Base-by-base conservation (phyloP, 495 filamentous ascomycete genomes). In the Daldinia vernicosa region DNA sequence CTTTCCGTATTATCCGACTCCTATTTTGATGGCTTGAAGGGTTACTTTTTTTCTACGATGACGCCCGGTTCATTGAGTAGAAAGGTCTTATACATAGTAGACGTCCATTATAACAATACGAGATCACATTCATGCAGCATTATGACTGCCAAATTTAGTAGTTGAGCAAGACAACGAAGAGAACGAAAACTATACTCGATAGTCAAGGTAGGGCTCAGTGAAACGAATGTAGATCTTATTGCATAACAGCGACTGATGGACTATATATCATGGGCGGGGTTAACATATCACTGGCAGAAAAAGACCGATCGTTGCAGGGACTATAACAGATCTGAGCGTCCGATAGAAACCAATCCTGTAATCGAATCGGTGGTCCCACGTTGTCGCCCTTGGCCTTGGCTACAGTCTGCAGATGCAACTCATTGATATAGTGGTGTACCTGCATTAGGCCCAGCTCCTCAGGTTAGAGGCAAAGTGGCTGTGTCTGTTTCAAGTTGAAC, bases 401-500 rank as follows among this genome's bases (percentile, higher is more conserved):
- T 47, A 33, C 56, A 66, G 35, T 60, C 27, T 55, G 62, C 62
- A 70, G 47, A 66, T 66, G 57, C 66, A 47, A 74, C 66, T 54
- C 54, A 47, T 43, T 50, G 64, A 62, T 65, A 62, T 65, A 57
- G 55, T 63, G 22, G 33, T 27, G 71, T 76, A 76, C 74, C 74
- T 76, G 74, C 74, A 72, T 76, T 70, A 72, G 74, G 61, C 55
- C 33, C 52, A 56, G 39, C 50, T 69, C 61, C 43, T 69, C 39
- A 4, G 45, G 56, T 57, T 19, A 63, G 56, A 69, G 26, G 17
- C 60, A 40, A 15, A 65, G 72, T 72, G 74, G 74, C 74, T 76
- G 67, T 76, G 74, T 56, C 64, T 22, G 74, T 76, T 76, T 76
- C 72, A 66, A 64, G 60, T 70, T 74, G 54, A 72, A 52, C 71